Base-by-base conservation (phyloP, 305 asterid genomes). In the Fraxinus latifolia region DNA sequence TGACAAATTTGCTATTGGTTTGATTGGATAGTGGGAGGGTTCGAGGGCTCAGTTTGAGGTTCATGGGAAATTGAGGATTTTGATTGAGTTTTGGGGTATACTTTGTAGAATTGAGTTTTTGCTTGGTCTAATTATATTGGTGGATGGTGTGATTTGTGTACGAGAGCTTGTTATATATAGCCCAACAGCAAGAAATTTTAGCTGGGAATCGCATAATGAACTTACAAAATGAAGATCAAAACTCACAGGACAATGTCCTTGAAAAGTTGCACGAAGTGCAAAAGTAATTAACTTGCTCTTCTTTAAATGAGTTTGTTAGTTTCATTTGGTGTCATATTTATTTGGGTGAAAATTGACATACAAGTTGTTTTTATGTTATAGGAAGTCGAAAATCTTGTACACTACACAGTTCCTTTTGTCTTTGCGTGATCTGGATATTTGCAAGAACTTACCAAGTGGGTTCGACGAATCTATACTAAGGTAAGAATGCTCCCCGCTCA, bases 361-460 rank as follows among this genome's bases (percentile, higher is more conserved):
- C 32, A 11, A 67, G 80, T 81, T 84, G 81, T 82, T 79, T 81
- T 84, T 79, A 79, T 87, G 87, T 82, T 83, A 32, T 88, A 95
- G 99, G 98, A 90, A 89, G 82, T 85, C 90, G 34, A 91, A 77
- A 79, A 50, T 92, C 79, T 85, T 86, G 7, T 94, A 94, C 78
- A 81, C 95, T 33, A 89, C 96, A 84, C 91, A 94, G 84, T 91
- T 90, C 84, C 91, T 94, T 39, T 75, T 94, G 88, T 94, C 97
- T 78, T 81, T 93, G 77, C 81, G 93, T 68, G 86, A 86, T 81
- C 85, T 89, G 93, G 96, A 94, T 85, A 80, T 83, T 84, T 94
- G 98, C 92, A 90, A 89, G 92, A 94, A 89, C 89, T 88, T 94
- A 81, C 98, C 99, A 19, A 85, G 87, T 83, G 93, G 90, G 53